These are phyloP conservation scores for Lactarius hengduanensis DNA, from an alignment of 768 basidiomycete species.

Conservation along the genomic window DNA sequence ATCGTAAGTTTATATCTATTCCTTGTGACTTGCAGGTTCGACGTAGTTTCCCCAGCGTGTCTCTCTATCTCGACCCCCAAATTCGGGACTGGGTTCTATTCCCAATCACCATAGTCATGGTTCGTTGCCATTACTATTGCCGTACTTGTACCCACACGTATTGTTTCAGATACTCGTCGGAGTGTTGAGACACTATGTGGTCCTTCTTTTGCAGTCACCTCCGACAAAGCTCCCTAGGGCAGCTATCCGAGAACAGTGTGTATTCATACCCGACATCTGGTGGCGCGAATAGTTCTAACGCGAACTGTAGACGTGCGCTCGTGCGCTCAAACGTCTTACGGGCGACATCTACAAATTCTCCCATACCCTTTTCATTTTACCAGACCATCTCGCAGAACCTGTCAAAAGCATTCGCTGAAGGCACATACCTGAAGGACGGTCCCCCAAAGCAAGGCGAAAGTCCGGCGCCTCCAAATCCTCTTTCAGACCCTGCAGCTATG, in stretches of 20 bases:
- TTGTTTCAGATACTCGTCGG: conserved; percentile 80
- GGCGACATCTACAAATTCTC: conserved; percentile 75
- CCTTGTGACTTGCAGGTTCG: conserved; percentile 29
- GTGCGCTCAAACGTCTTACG: conserved; percentile 83
- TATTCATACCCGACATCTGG: conserved; percentile 26
- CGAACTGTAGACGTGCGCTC: conserved; percentile 60
- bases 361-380: conserved; percentile 73
- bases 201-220: conserved; percentile 75
- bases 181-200: conserved; percentile 88
- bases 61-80: conserved; percentile 85
- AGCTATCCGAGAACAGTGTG: conserved; percentile 91
- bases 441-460: conserved; percentile 63
- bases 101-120: conserved; percentile 97
- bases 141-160: conserved; percentile 1
- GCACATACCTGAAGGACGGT: conserved; percentile 85
- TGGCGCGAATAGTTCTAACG: conserved; percentile 14
- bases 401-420: conserved; percentile 65
- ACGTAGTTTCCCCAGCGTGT: conserved; percentile 31
- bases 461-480: conserved; percentile 68
- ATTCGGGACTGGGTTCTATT: conserved; percentile 94
- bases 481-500: conserved; percentile 89
- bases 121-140: conserved; percentile 36
- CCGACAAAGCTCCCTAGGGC: conserved; percentile 79
- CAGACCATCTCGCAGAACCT: conserved; percentile 73
- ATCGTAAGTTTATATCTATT: conserved; percentile 19